Base-by-base conservation (phyloP, 495 filamentous ascomycete genomes). In the Rostrohypoxylon terebratum region DNA sequence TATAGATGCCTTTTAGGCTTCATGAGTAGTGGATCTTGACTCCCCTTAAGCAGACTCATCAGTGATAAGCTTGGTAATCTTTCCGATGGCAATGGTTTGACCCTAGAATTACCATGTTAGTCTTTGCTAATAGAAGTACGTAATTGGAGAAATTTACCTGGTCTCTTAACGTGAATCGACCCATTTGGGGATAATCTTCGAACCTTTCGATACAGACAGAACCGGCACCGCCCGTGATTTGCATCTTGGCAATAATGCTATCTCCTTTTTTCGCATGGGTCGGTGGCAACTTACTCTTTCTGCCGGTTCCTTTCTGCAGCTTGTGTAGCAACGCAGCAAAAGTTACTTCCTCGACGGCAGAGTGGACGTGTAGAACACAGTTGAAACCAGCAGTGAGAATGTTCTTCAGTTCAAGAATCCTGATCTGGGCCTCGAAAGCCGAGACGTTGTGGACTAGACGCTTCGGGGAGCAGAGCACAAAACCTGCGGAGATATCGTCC, bases 21-120 rank as follows among this genome's bases (percentile, higher is more conserved):
- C 54, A 58, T 68, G 59, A 34, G 28, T 3, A 7, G 28, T 10
- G 16, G 8, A 2, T 55, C 44, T 50, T 28, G 53, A 3, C 48
- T 28, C 73, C 48, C 42, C 38, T 42, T 75, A 78, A 36, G 69
- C 58, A 4, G 74, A 21, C 0, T 81, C 78, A 4, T 83, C 80
- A 5, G 78, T 82, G 66, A 86, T 81, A 55, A 97, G 87, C 85
- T 93, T 97, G 54, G 91, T 97, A 78, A 97, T 94, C 87, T 97
- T 97, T 78, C 94, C 94, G 80, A 97, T 97, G 45, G 94, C 94
- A 81, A 97, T 94, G 3, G 94, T 97, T 93, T 97, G 93, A 61
- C 94, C 94, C 92, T 66, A 58, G 36, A 55, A 11, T 21, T 7
- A 9, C 28, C 75, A 72, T 73, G 72, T 76, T 63, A 64, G 57